phyloP scores from a whole-genome alignment of 805 yeast species.

The Candida glaebosa region DNA sequence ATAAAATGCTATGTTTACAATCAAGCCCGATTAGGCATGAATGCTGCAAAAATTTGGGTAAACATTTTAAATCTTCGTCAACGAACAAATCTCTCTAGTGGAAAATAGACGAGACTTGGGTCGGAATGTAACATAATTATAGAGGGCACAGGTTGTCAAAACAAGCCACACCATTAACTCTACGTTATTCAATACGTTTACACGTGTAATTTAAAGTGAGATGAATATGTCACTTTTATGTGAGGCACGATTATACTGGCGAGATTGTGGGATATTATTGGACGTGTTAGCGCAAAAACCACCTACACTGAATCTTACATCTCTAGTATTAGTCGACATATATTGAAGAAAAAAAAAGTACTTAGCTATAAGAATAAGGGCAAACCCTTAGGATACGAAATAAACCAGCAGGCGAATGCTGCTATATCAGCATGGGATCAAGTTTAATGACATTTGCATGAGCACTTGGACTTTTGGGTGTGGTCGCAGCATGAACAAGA shows the following conservation, averaged over 20 bases:
- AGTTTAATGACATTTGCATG: background rate
- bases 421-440: background rate
- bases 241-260: background rate
- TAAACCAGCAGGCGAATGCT: background rate
- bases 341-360: background rate
- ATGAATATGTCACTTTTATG: too few relatives aligned
- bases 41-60: slow-evolving; percentile 1
- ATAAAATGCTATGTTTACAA: slow-evolving; percentile 4
- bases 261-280: background rate
- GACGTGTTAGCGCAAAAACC: too few relatives aligned
- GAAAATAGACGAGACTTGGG: background rate
- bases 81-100: background rate
- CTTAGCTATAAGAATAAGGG: background rate
- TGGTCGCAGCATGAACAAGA: background rate
- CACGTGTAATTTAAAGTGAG: too few relatives aligned
- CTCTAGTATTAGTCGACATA: background rate
- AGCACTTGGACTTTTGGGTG: background rate
- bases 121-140: background rate
- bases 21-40: slow-evolving; percentile 6
- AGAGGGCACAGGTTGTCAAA: too few relatives aligned
- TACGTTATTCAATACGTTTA: too few relatives aligned
- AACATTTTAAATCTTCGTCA: background rate
- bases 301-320: too few relatives aligned
- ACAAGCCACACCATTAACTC: too few relatives aligned
- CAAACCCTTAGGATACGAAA: background rate